Base-by-base conservation (phyloP, 2,329 filamentous ascomycete genomes). In the Dothideomycetidae sp. region DNA sequence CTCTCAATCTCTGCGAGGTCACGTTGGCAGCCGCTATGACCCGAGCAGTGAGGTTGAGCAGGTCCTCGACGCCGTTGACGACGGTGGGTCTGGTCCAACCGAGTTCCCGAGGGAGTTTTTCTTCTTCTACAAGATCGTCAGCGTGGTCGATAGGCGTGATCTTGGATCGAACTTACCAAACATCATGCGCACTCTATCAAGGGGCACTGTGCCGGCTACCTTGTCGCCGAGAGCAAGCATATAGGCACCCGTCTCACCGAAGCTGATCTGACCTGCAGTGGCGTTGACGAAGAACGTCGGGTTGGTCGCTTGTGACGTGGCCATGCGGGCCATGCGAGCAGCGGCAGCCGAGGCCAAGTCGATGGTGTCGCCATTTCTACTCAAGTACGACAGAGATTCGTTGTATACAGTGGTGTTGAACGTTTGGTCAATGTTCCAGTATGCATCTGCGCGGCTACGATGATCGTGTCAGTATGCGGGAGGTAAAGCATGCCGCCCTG, bases 371-470 rank as follows among this genome's bases (percentile, higher is more conserved):
- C 26, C 31, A 28, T 38, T 38, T n/a, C 21, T 26, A n/a, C 21
- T n/a, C 18, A 38, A 38, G 36, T 38, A 38, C 16, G 29, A 31
- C 18, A 38, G 31, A 13, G 29, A 32, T 29, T 38, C 36, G 17
- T 29, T 29, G 28, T 29, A 38, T 29, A 38, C 36, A 14, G 36
- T 33, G n/a, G 17, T 29, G 29, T 38, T 38, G 36, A 38, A 38
- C n/a, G 36, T 29, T 3, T 31, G 15, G 3, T 29, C 28, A 14
- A 31, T 38, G 19, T 16, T 29, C 28, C 30, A 33, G 36, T 31
- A 38, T 29, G 28, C 28, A 29, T 38, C 36, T 2, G 36, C 19
- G 19, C 36, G 36, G 29, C 28, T 31, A 2, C 30, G 19, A 13
- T 13, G 26, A 30, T 32, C 28, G n/a, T 7, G 21, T 26, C 21